These are phyloP conservation scores for Penicillium malachiteum DNA, from an alignment of 495 filamentous ascomycete species.

Conservation along the genomic window DNA sequence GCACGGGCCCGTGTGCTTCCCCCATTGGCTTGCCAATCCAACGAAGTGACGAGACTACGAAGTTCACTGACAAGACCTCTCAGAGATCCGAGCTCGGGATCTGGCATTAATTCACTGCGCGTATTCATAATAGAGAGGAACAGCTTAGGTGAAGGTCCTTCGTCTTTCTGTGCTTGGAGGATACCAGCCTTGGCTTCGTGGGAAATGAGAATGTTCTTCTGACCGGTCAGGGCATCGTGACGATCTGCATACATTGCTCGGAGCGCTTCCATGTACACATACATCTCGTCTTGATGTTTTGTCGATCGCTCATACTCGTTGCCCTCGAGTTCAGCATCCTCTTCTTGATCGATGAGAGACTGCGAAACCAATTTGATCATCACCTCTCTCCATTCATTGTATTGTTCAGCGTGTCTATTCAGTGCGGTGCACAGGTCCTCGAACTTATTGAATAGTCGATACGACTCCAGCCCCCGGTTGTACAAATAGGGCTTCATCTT, in stretches of 20 bases:
- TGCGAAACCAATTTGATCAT: constrained; percentile 67
- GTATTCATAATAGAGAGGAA: constrained; percentile 58
- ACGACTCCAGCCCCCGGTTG: constrained; percentile 61
- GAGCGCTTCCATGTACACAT: constrained; percentile 77
- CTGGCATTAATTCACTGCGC: constrained; percentile 58
- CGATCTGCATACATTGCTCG: constrained; percentile 76
- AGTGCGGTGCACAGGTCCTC: constrained; percentile 55
- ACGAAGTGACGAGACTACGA: constrained; percentile 57
- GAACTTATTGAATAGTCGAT: constrained; percentile 54
- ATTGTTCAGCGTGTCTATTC: constrained; percentile 64
- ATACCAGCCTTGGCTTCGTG: constrained; percentile 65
- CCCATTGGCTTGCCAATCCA: constrained; percentile 59
- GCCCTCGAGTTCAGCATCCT: constrained; percentile 67
- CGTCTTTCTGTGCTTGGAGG: constrained; percentile 55
- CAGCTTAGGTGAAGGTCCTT: constrained; percentile 71
- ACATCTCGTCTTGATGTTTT: constrained; percentile 79
- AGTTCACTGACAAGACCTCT: constrained; percentile 67
- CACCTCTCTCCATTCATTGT: constrained; percentile 71
- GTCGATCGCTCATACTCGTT: constrained; percentile 88
- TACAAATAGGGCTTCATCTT: constrained; percentile 50
- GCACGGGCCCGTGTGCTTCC: constrained; percentile 61
- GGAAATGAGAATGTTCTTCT: constrained; percentile 74
- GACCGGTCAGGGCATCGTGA: constrained; percentile 69
- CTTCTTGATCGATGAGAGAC: constrained; percentile 81
- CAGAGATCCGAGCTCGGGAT: constrained; percentile 58